phyloP scores from a whole-genome alignment of 2,329 filamentous ascomycete species.

The Fusarium zealandicum region DNA sequence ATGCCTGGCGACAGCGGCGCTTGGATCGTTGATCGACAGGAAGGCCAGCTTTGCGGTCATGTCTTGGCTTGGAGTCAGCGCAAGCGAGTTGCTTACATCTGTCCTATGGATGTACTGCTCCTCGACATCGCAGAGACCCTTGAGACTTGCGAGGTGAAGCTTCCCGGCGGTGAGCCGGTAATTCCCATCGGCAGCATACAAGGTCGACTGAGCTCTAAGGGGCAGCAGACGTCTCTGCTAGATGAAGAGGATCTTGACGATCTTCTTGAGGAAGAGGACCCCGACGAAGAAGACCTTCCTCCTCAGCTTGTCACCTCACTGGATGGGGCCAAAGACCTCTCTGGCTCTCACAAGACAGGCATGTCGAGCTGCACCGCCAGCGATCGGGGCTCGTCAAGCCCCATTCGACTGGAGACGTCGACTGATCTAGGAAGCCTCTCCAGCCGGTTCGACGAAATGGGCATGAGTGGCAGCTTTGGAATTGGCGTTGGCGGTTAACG shows the following conservation, averaged over 20 bases:
- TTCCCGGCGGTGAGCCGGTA: constrained; percentile 67
- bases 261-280: constrained; percentile 42
- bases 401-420: constrained; percentile 41
- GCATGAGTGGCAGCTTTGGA: constrained; percentile 40
- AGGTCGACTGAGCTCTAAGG: constrained; percentile 5
- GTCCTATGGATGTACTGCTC: constrained; percentile 90
- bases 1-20: constrained; percentile 91
- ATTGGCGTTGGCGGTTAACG: constrained; percentile 44
- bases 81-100: constrained; percentile 87
- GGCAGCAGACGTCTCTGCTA: constrained; percentile 1
- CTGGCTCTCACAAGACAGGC: constrained; percentile 8
- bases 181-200: constrained; percentile 42
- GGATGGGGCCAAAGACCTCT: constrained; percentile 7
- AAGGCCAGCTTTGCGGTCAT: constrained; percentile 86
- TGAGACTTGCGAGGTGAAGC: constrained; percentile 70
- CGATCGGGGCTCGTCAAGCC: constrained; percentile 37
- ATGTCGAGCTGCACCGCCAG: constrained; percentile 27
- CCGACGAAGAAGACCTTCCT: constrained; percentile 21
- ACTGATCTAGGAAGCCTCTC: constrained; percentile 41
- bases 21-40: constrained; percentile 84
- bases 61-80: constrained; percentile 86
- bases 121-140: constrained; percentile 84
- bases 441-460: constrained; percentile 45
- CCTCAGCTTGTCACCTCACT: constrained; percentile 16
- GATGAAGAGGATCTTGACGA: constrained; percentile 42